Base-by-base conservation (phyloP, 306 rosid genomes). In the Castanospermum australe region DNA sequence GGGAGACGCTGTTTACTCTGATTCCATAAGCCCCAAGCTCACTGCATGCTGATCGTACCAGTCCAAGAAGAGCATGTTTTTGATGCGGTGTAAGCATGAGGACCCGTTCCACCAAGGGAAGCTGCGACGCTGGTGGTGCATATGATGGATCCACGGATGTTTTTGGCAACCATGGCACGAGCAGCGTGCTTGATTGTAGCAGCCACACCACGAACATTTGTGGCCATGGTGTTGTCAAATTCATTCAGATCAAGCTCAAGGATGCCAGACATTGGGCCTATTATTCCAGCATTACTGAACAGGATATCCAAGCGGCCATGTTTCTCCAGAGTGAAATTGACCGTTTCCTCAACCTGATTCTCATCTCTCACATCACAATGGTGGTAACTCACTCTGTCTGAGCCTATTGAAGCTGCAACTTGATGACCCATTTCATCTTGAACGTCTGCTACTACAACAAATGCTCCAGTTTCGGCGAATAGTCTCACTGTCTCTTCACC, bases 361-460 rank as follows among this genome's bases (percentile, higher is more conserved):
- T 95, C 99, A 25, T 95, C 89, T 36, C 92, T 79, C 0, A 95
- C 99, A 13, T 95, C 99, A 42, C 99, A 95, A 15, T 88, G 99
- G 70, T 50, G 86, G 62, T 88, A 95, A 9, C 79, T 84, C 6
- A 84, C 95, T 73, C 57, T 89, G 0, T 82, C 83, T 12, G 81
- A 11, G 12, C 81, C 92, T 73, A 90, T 62, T n/a, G 93, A 90
- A 8, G 82, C 84, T 0, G 54, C 94, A 64, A 92, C 76, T 75
- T 59, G 70, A 5, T 6, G 75, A 6, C 97, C 99, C 17, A 90
- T 24, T 25, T 90, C 97, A n/a, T 95, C 97, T 87, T 92, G 92
- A 68, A 95, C 51, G 56, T 95, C 99, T 5, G 82, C 97, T 36
- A 85, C 86, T 12, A 95, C 89, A 20, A 95, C 81, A 11, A 79